A percentile compares a stretch with the other conserved stretches of the same genome.
These are phyloP conservation scores for Pseudocercospora ulei DNA, from an alignment of 2,329 filamentous ascomycete genomes.

Conservation along the genomic window DNA sequence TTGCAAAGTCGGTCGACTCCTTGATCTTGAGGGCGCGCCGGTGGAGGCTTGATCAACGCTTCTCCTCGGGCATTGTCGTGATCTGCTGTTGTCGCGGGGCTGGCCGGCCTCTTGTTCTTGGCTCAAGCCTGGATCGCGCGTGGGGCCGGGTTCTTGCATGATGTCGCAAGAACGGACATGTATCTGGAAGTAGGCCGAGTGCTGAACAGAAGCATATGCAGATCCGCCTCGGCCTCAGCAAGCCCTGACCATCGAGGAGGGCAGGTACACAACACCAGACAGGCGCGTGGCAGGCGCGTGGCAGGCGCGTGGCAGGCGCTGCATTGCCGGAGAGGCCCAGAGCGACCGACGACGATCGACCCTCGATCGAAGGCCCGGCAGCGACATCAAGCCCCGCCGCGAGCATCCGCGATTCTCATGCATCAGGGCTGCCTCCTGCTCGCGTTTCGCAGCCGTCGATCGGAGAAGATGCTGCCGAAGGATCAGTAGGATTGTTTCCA, in stretches of 20 bases:
- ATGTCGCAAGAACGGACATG: constrained; percentile 3
- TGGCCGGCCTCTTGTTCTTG: background rate
- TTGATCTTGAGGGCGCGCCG: constrained; percentile 9
- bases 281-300: constrained; percentile 6
- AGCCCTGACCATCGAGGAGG: constrained; percentile 6
- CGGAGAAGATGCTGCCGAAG: constrained; percentile 6
- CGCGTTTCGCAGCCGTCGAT: constrained; percentile 3
- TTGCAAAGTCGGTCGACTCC: constrained; percentile 9
- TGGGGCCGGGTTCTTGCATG: constrained; percentile 4
- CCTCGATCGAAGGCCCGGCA: constrained; percentile 10
- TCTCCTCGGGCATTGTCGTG: background rate
- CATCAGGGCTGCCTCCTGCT: constrained; percentile 1
- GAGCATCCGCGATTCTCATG: constrained; percentile 2
- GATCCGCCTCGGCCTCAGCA: constrained; percentile 3
- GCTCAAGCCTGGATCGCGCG: background rate
- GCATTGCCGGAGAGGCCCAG: background rate
- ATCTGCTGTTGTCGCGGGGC: constrained; percentile 3
- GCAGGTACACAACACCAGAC: background rate
- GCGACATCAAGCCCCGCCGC: constrained; percentile 3
- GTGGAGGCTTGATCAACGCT: constrained; percentile 11
- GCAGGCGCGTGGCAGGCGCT: background rate
- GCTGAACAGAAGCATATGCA: constrained; percentile 2
- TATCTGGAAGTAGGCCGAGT: constrained; percentile 3
- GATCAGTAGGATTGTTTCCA: too few relatives aligned
- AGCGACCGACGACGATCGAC: background rate